These are phyloP conservation scores for Falciphora oryzae DNA, from an alignment of 2,329 filamentous ascomycete species.

Conservation along the genomic window DNA sequence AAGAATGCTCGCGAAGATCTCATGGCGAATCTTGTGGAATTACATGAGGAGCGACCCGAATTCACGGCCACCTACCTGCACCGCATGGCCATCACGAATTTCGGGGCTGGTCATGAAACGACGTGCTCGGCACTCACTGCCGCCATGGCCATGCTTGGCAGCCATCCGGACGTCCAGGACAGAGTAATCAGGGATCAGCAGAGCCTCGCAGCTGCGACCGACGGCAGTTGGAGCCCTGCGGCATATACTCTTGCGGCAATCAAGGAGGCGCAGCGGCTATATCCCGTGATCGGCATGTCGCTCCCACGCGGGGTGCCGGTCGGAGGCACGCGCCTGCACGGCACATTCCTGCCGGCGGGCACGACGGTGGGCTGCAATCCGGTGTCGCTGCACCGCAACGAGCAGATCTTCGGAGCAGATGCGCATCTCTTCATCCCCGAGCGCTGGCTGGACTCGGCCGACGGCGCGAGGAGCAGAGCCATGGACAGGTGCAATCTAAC, in stretches of 20 bases:
- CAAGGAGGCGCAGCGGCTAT: constrained; percentile 44
- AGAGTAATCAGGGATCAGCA: constrained; percentile 18
- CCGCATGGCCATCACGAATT: constrained; percentile 48
- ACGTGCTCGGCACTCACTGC: constrained; percentile 47
- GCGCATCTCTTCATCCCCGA: constrained; percentile 37
- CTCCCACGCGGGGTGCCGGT: constrained; percentile 42
- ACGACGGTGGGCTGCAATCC: constrained; percentile 47
- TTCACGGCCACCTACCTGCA: constrained; percentile 43
- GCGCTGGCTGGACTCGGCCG: constrained; percentile 37
- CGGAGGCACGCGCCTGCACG: constrained; percentile 28
- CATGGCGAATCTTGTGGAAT: constrained; percentile 38
- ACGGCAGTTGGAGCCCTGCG: constrained; percentile 19
- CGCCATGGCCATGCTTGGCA: constrained; percentile 40
- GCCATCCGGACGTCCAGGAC: constrained; percentile 27
- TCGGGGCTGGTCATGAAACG: constrained; percentile 50
- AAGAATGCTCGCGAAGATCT: constrained; percentile 34
- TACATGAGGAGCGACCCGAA: constrained; percentile 38
- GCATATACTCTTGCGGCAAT: constrained; percentile 38
- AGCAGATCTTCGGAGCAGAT: constrained; percentile 41
- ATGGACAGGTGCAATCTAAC: constrained; percentile 45
- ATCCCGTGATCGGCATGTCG: constrained; percentile 47
- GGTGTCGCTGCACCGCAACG: constrained; percentile 42
- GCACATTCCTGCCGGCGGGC: constrained; percentile 34
- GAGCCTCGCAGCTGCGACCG: constrained; percentile 18
- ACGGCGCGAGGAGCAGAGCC: constrained; percentile 18